phyloP scores from a whole-genome alignment of 2,329 filamentous ascomycete genomes.

The Fusarium graminum region DNA sequence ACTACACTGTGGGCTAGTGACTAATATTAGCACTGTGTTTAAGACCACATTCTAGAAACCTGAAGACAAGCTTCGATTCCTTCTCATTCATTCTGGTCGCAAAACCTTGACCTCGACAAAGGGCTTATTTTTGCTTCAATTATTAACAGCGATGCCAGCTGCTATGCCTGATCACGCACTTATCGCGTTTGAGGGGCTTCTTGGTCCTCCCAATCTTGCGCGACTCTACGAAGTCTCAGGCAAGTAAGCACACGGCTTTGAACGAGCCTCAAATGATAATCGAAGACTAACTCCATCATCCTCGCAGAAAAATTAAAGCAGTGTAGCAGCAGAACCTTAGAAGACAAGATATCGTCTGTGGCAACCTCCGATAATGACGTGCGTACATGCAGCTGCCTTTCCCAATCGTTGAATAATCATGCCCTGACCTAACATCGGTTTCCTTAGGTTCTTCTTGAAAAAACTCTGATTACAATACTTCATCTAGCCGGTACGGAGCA shows the following conservation, averaged over 20 bases:
- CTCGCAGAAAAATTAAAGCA: not conserved
- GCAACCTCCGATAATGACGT: conserved; percentile 1
- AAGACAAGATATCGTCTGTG: conserved; percentile 3
- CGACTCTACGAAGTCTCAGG: conserved; percentile 28
- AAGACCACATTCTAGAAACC: not conserved
- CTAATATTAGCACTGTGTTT: not conserved
- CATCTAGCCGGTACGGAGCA: conserved; percentile 3
- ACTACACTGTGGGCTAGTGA: not conserved
- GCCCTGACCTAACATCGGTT: conserved; percentile 14
- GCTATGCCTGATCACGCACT: not conserved
- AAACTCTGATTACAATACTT: conserved; percentile 6
- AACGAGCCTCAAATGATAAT: not conserved
- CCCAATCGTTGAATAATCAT: not conserved
- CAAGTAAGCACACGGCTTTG: conserved; percentile 4
- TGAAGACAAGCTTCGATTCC: not conserved
- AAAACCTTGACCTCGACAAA: not conserved
- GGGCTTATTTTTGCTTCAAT: not conserved
- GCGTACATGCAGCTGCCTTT: not conserved
- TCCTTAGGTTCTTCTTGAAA: conserved; percentile 21
- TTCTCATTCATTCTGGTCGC: not conserved
- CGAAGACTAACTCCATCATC: not conserved
- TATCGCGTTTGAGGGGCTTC: conserved; percentile 20
- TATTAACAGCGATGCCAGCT: conserved; percentile 1
- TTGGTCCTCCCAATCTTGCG: conserved; percentile 28
- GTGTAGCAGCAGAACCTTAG: not conserved